Evolutionary conservation across 257 asterid species (phyloP).

Genomic region (Nicotiana attenuata): DNA sequence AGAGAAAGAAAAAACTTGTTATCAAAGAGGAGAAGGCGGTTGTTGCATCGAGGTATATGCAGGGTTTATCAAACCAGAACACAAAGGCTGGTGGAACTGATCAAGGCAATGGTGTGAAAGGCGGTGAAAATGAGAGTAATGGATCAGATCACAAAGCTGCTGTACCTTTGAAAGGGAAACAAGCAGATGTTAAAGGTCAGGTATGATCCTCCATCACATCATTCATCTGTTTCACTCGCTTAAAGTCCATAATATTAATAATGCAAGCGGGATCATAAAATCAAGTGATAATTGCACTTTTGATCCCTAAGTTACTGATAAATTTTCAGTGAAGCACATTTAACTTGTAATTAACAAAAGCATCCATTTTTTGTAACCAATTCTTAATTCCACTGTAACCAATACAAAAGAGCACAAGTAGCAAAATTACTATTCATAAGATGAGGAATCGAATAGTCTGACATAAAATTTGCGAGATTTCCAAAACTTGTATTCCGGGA

Average conservation of each 20-base stretch:
- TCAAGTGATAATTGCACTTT: neutral
- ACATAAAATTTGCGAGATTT: neutral
- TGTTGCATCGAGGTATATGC: slow-evolving; percentile 82
- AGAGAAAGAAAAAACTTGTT: slow-evolving; percentile 36
- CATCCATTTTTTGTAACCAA: neutral
- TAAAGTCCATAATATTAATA: neutral
- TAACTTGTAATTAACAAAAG: neutral
- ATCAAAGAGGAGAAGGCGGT: slow-evolving; percentile 75
- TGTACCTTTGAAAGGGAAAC: slow-evolving; percentile 36
- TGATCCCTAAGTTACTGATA: neutral
- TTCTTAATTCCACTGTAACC: neutral
- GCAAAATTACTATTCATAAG: neutral
- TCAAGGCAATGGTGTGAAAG: slow-evolving; percentile 10
- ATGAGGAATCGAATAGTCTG: neutral
- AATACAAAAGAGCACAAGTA: neutral
- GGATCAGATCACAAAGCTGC: slow-evolving; percentile 28
- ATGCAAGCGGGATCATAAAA: neutral
- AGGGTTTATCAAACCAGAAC: slow-evolving; percentile 37
- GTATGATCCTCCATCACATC: slow-evolving; percentile 25
- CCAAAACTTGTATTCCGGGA: neutral
- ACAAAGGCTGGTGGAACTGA: slow-evolving; percentile 29
- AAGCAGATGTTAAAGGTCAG: slow-evolving; percentile 56
- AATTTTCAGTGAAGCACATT: neutral
- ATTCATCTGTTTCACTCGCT: neutral
- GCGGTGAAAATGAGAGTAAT: slow-evolving; percentile 28